Evolutionary conservation across 768 basidiomycete genomes (phyloP), one percentile per base, ranked within the genome.

Genomic region (Chlorophyllum brunneum): DNA sequence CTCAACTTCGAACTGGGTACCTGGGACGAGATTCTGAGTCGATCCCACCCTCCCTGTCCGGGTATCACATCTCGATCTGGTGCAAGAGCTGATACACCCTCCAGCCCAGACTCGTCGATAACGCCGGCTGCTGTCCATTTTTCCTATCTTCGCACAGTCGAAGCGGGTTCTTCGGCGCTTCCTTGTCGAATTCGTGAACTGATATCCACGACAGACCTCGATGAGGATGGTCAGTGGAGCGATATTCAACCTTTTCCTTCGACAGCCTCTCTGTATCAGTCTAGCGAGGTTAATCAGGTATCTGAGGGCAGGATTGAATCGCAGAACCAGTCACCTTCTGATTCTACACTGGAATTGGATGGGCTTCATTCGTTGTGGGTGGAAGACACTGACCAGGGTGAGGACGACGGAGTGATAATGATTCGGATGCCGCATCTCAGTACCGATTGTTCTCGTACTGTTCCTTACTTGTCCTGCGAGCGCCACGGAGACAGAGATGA

Each of bases 1-100:
- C 64, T 72, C 27, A 53, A 56, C 23, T 57, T 60, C 5, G 22
- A 70, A 23, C 43, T 48, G 15, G 55, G 52, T 8, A 46, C 63
- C 9, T 72, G 70, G 70, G 51, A 61, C 6, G 69, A 67, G 20
- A 62, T 71, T 36, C 60, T 65, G 40, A 60, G 57, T 23, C 41
- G 70, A 52, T 58, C 54, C 36, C 58, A 66, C 45, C 69, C 68
- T 11, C 69, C 70, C 38, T 59, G 64, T 37, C 60, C 67, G 38
- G 55, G 60, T 43, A 59, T 58, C 2, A 46, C 57, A 13, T n/a
- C n/a, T n/a, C n/a, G n/a, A n/a, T n/a, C n/a, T n/a, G n/a, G n/a
- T n/a, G n/a, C n/a, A n/a, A n/a, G n/a, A n/a, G n/a, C 15, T n/a
- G 34, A n/a, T 36, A 8, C 6, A 36, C 34, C 34, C 11, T 11